Evolutionary conservation across 495 filamentous ascomycete species (phyloP).

Genomic region (Cercophora sp.): DNA sequence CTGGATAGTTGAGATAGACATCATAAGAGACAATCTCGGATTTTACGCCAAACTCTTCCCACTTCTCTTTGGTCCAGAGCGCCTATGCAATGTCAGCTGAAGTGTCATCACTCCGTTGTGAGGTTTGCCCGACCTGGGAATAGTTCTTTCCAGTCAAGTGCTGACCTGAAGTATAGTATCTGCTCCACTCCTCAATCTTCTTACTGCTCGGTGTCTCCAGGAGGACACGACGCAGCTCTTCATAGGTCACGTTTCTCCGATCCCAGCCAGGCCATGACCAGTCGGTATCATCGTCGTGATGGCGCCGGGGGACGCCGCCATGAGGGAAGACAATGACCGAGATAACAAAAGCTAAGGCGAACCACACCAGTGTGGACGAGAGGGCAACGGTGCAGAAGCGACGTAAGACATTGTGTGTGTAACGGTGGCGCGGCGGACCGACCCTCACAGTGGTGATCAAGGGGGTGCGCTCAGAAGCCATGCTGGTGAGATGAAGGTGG

Average conservation of each 20-base stretch:
- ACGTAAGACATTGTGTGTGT: constrained; percentile 64
- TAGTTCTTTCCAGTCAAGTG: constrained; percentile 89
- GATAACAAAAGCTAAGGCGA: constrained; percentile 59
- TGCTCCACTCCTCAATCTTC: constrained; percentile 75
- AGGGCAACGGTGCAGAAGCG: constrained; percentile 69
- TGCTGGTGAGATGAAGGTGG: neutral
- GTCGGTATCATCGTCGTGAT: constrained; percentile 32
- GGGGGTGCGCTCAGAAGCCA: constrained; percentile 58
- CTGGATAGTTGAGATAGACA: constrained; percentile 86
- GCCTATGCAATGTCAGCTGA: constrained; percentile 64
- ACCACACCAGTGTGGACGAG: constrained; percentile 48
- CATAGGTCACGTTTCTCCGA: constrained; percentile 46
- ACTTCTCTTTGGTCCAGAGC: constrained; percentile 79
- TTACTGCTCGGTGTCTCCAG: constrained; percentile 64
- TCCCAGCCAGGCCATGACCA: constrained; percentile 43
- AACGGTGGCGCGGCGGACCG: constrained; percentile 52
- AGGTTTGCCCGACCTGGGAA: constrained; percentile 48
- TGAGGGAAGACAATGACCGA: constrained; percentile 41
- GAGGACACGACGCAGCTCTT: constrained; percentile 67
- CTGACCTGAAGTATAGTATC: constrained; percentile 84
- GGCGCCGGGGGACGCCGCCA: constrained; percentile 36
- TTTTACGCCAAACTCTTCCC: constrained; percentile 77
- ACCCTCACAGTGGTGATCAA: constrained; percentile 57
- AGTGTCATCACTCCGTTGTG: no score
- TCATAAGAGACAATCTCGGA: constrained; percentile 77